These are phyloP conservation scores for Crithidia bombi DNA, from an alignment of 208 protist genomes.

Conservation along the genomic window DNA sequence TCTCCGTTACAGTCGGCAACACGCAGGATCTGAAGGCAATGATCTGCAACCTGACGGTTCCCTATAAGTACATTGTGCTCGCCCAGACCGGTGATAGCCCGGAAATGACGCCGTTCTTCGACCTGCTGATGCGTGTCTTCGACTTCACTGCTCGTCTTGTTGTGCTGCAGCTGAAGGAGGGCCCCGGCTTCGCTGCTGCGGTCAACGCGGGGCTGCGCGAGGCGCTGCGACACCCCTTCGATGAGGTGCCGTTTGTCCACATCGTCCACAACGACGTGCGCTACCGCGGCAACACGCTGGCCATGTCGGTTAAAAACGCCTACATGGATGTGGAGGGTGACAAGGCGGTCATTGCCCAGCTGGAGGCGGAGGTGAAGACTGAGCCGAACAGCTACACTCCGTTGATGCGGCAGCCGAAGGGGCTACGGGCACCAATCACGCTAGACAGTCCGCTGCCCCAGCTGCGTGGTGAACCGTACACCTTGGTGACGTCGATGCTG, in stretches of 20 bases:
- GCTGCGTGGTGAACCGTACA: conserved; percentile 9
- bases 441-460: conserved; percentile 26
- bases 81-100: conserved; percentile 32
- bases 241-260: conserved; percentile 45
- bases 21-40: conserved; percentile 42
- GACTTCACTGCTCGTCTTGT: conserved; percentile 45
- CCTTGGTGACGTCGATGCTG: conserved; percentile 45
- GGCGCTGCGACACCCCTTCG: conserved; percentile 34
- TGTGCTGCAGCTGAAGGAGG: conserved; percentile 35
- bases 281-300: conserved; percentile 4
- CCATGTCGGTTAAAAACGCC: conserved; percentile 15
- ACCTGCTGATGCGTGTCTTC: conserved; percentile 41
- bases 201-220: conserved; percentile 47
- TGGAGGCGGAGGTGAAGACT: conserved; percentile 39
- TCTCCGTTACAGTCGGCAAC: conserved; percentile 31
- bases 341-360: conserved; percentile 16
- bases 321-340: conserved; percentile 31
- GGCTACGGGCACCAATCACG: conserved; percentile 26
- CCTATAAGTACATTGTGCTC: conserved; percentile 36
- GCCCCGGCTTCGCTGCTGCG: conserved; percentile 34
- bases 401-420: conserved; percentile 25
- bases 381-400: conserved; percentile 38
- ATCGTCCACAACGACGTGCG: conserved; percentile 42
- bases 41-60: conserved; percentile 38
- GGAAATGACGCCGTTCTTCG: conserved; percentile 35